phyloP scores from a whole-genome alignment of 2,329 filamentous ascomycete genomes.

The Ceratocystis papillata region DNA sequence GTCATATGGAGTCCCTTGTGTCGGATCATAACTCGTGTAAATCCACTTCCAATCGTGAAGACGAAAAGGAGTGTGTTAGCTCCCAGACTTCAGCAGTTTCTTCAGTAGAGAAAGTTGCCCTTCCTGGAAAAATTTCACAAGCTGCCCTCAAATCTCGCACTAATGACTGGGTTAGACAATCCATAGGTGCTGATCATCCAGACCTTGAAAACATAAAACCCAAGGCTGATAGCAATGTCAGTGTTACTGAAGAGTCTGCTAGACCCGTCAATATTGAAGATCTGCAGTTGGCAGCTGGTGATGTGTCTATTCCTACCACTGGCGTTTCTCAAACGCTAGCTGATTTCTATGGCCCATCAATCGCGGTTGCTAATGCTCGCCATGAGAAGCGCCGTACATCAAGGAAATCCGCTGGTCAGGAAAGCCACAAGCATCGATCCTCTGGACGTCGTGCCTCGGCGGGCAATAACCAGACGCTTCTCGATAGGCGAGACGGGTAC shows the following conservation, averaged over 20 bases:
- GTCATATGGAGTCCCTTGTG: not conserved
- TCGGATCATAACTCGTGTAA: not conserved
- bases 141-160: constrained; percentile 76
- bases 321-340: constrained; percentile 25
- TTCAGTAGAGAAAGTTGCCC: constrained; percentile 47
- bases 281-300: constrained; percentile 52
- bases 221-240: constrained; percentile 31
- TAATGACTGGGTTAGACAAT: constrained; percentile 92
- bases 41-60: not conserved
- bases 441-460: not conserved
- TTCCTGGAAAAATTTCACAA: constrained; percentile 62
- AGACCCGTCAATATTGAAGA: constrained; percentile 46
- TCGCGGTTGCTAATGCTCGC: not conserved
- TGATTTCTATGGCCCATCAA: constrained; percentile 14
- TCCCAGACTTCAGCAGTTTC: constrained; percentile 37
- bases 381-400: not conserved
- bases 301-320: constrained; percentile 29
- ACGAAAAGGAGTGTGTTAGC: constrained; percentile 30
- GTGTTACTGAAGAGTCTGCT: constrained; percentile 23
- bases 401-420: not conserved
- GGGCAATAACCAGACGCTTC: constrained; percentile 37
- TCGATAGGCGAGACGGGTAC: constrained; percentile 46
- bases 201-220: constrained; percentile 51
- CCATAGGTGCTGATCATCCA: constrained; percentile 64
- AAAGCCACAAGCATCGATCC: not conserved